Evolutionary conservation across 2,329 filamentous ascomycete species (phyloP).

Genomic region (Cercospora sp.): DNA sequence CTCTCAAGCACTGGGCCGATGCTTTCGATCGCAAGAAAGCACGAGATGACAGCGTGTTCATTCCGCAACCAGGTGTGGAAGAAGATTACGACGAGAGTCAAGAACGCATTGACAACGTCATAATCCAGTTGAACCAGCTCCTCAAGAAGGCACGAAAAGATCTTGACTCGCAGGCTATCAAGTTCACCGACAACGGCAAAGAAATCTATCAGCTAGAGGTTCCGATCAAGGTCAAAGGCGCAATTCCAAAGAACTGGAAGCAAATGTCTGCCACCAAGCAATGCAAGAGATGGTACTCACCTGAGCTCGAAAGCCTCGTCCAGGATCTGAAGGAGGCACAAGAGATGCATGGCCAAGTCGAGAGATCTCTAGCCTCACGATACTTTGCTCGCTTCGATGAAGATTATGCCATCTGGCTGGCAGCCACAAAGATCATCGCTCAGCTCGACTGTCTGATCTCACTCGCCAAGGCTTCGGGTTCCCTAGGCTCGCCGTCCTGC

Average conservation of each 20-base stretch:
- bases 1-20: slow-evolving; percentile 81
- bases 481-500: slow-evolving; percentile 82
- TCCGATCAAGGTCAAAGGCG: slow-evolving; percentile 74
- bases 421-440: slow-evolving; percentile 83
- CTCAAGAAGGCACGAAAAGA: slow-evolving; percentile 70
- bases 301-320: slow-evolving; percentile 77
- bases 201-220: slow-evolving; percentile 96
- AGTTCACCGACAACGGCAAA: slow-evolving; percentile 76
- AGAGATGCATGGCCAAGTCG: slow-evolving; percentile 87
- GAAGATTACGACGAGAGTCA: slow-evolving; percentile 87
- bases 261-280: slow-evolving; percentile 93
- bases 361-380: slow-evolving; percentile 78
- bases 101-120: slow-evolving; percentile 72
- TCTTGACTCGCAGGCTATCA: slow-evolving; percentile 66
- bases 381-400: slow-evolving; percentile 88
- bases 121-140: slow-evolving; percentile 68
- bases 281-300: slow-evolving; percentile 92
- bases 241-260: slow-evolving; percentile 79
- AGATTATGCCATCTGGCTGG: slow-evolving; percentile 81
- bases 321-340: slow-evolving; percentile 89
- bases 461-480: slow-evolving; percentile 81
- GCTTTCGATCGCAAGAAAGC: slow-evolving; percentile 85
- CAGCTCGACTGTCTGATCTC: slow-evolving; percentile 95
- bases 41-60: slow-evolving; percentile 74
- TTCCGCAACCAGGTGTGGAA: slow-evolving; percentile 84